phyloP scores from a whole-genome alignment of 1,284 basidiomycete genomes.

The Sparassis latifolia region DNA sequence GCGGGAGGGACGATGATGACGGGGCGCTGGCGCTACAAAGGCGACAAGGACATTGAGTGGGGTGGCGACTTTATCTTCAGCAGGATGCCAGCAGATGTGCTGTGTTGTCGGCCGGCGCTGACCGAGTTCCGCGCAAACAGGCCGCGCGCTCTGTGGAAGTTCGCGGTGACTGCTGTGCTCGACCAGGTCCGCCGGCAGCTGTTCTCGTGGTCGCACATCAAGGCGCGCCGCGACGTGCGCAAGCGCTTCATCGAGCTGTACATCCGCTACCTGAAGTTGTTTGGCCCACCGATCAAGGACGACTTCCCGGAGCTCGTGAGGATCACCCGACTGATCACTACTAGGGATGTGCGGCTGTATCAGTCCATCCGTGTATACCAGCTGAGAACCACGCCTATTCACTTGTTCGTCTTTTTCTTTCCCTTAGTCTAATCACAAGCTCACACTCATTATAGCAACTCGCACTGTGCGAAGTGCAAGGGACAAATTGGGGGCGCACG shows the following conservation, averaged over 20 bases:
- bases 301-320: conserved; percentile 5
- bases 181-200: conserved; percentile 9
- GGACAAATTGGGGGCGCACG: conserved; percentile 15
- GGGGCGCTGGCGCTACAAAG: too few species aligned
- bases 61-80: background rate
- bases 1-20: too few species aligned
- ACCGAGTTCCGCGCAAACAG: conserved; percentile 11
- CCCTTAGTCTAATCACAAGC: background rate
- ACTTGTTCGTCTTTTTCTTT: background rate
- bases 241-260: conserved; percentile 12
- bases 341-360: background rate
- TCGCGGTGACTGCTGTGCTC: conserved; percentile 14
- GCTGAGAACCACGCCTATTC: conserved; percentile 10
- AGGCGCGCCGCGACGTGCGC: conserved; percentile 9
- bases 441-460: conserved; percentile 8
- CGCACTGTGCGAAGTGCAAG: conserved; percentile 17
- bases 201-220: conserved; percentile 9
- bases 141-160: conserved; percentile 18
- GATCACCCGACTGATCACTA: background rate
- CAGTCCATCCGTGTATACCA: conserved; percentile 9
- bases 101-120: conserved; percentile 14
- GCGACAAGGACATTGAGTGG: background rate
- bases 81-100: background rate
- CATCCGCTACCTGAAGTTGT: conserved; percentile 5
- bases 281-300: conserved; percentile 2